Conservation (phyloP, 768 basidiomycete genomes). For the Saitozyma sp. region DNA sequence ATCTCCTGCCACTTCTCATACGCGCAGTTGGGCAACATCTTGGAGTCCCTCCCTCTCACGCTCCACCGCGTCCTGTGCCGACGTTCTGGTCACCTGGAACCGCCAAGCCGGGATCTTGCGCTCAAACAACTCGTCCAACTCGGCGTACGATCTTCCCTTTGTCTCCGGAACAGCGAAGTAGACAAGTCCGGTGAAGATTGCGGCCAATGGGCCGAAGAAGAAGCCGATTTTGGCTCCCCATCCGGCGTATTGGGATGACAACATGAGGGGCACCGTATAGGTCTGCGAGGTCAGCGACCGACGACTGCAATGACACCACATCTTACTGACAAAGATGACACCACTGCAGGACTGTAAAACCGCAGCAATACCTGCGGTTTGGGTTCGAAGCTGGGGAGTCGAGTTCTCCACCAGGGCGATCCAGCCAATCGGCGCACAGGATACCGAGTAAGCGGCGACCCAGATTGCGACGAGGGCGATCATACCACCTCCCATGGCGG, state of each 20-base stretch:
- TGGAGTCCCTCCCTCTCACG: no score
- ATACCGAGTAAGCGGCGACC: conserved; percentile 16
- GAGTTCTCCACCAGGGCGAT: conserved; percentile 25
- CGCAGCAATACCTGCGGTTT: conserved; percentile 26
- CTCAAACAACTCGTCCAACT: conserved; percentile 50
- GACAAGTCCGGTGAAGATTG: conserved; percentile 6
- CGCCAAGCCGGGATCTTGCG: conserved; percentile 40
- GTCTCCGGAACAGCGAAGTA: conserved; percentile 31
- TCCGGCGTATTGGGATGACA: conserved; percentile 22
- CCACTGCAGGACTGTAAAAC: conserved; percentile 15
- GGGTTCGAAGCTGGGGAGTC: conserved; percentile 22
- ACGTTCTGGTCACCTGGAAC: conserved; percentile 25
- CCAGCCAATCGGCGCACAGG: conserved; percentile 23
- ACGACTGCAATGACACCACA: not conserved
- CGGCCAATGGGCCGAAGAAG: conserved; percentile 14
- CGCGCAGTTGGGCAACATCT: no score
- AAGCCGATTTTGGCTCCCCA: conserved; percentile 26
- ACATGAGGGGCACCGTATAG: conserved; percentile 23
- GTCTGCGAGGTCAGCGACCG: not conserved
- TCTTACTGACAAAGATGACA: conserved; percentile 24
- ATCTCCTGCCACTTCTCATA: no score
- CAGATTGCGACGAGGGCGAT: conserved; percentile 10
- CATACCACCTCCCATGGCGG: conserved; percentile 10
- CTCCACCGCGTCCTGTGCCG: no score
- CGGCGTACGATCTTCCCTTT: conserved; percentile 35